phyloP scores from a whole-genome alignment of 805 yeast genomes.

The Maudiozyma bulderi region DNA sequence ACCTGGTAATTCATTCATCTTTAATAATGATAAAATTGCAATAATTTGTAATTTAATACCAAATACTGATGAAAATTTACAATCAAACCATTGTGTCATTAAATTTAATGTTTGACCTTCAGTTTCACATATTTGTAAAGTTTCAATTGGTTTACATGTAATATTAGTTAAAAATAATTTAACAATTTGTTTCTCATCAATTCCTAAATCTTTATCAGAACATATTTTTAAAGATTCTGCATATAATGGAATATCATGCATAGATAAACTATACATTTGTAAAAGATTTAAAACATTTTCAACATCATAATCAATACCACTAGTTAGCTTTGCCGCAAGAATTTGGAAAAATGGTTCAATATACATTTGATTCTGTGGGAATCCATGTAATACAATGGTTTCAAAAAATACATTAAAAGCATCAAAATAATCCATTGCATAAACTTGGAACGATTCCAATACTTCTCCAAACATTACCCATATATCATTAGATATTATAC shows the following conservation, averaged over 20 bases:
- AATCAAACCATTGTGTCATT: slow-evolving; percentile 56
- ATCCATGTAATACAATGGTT: slow-evolving; percentile 43
- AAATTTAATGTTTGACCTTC: slow-evolving; percentile 38
- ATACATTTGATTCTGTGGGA: slow-evolving; percentile 29
- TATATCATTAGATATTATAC: slow-evolving; percentile 36
- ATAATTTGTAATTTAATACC: slow-evolving; percentile 66
- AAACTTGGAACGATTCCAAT: slow-evolving; percentile 46
- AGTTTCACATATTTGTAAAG: slow-evolving; percentile 44
- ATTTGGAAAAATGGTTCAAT: slow-evolving; percentile 22
- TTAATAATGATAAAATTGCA: slow-evolving; percentile 49
- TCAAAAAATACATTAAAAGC: slow-evolving; percentile 49
- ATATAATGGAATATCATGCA: slow-evolving; percentile 27
- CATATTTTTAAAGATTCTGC: slow-evolving; percentile 15
- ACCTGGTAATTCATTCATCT: slow-evolving; percentile 33
- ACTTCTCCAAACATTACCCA: slow-evolving; percentile 45
- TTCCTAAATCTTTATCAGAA: slow-evolving; percentile 28
- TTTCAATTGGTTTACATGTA: slow-evolving; percentile 47
- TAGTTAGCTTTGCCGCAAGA: slow-evolving; percentile 20
- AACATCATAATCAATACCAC: slow-evolving; percentile 32
- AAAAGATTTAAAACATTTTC: slow-evolving; percentile 30
- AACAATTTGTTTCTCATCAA: slow-evolving; percentile 37
- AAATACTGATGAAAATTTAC: slow-evolving; percentile 55
- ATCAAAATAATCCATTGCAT: slow-evolving; percentile 51
- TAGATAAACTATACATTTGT: slow-evolving; percentile 23
- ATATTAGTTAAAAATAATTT: slow-evolving; percentile 58